These are phyloP conservation scores for Cucurbitaria berberidis DNA, from an alignment of 2,329 filamentous ascomycete species.

Conservation along the genomic window DNA sequence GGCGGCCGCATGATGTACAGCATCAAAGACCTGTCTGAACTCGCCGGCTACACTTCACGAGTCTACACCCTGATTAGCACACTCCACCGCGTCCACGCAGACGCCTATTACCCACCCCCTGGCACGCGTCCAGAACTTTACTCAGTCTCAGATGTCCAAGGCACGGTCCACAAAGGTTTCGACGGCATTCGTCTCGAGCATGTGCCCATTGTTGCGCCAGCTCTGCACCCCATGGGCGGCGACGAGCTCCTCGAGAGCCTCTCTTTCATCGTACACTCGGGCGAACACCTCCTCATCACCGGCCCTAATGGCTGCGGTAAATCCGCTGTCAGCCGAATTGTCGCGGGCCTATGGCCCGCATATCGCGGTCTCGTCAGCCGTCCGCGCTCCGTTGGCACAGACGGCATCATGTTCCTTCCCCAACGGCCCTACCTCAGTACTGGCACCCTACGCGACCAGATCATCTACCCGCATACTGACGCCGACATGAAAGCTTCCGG, in stretches of 20 bases:
- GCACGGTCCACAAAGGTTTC: slow-evolving; percentile 92
- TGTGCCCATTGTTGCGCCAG: slow-evolving; percentile 89
- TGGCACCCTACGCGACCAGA: slow-evolving; percentile 92
- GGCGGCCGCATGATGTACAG: slow-evolving; percentile 99
- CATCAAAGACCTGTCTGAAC: slow-evolving; percentile 95
- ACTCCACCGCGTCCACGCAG: slow-evolving; percentile 88
- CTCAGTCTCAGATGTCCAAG: slow-evolving; percentile 88
- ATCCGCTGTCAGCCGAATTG: slow-evolving; percentile 82
- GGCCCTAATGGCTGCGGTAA: slow-evolving; percentile 96
- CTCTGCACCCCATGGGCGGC: slow-evolving; percentile 85
- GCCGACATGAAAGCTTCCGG: slow-evolving; percentile 87
- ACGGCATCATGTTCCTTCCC: slow-evolving; percentile 98
- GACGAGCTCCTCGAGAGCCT: slow-evolving; percentile 90
- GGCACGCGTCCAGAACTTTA: slow-evolving; percentile 78
- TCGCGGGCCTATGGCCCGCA: slow-evolving; percentile 93
- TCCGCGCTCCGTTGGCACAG: slow-evolving; percentile 77
- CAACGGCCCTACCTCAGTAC: slow-evolving; percentile 92
- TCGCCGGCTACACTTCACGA: slow-evolving; percentile 93
- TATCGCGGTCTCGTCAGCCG: slow-evolving; percentile 92
- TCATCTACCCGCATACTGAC: slow-evolving; percentile 96
- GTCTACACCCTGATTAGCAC: slow-evolving; percentile 96
- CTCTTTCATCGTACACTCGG: slow-evolving; percentile 85
- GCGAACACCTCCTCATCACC: slow-evolving; percentile 93
- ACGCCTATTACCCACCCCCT: slow-evolving; percentile 77
- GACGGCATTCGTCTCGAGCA: slow-evolving; percentile 93